These are phyloP conservation scores for Tolypocladium tropicale DNA, from an alignment of 2,329 filamentous ascomycete genomes.

Conservation along the genomic window DNA sequence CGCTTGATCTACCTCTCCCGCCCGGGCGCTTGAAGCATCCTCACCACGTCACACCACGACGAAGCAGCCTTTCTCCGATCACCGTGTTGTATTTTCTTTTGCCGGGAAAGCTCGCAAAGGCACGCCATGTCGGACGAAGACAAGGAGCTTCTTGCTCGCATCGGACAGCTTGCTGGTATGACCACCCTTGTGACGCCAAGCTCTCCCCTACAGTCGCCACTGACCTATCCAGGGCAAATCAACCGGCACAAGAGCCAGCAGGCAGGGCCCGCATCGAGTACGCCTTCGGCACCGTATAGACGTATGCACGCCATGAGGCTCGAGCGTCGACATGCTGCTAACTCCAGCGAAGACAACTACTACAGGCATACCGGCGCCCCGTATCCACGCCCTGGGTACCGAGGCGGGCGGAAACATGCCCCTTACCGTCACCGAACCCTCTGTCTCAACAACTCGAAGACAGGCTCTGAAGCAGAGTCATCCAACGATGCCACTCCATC, in stretches of 20 bases:
- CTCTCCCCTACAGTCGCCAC: conserved; percentile 6
- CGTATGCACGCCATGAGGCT: conserved; percentile 18
- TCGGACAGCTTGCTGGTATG: conserved; percentile 40
- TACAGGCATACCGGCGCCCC: conserved; percentile 21
- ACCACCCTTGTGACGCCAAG: conserved; percentile 2
- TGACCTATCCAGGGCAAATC: conserved; percentile 53
- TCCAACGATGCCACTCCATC: conserved; percentile 22
- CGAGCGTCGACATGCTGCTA: not conserved
- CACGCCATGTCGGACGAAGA: conserved; percentile 36
- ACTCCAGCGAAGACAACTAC: conserved; percentile 15
- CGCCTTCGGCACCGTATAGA: conserved; percentile 19
- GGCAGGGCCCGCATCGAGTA: conserved; percentile 22
- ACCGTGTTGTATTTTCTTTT: not conserved
- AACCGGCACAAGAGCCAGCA: conserved; percentile 66
- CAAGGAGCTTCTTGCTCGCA: conserved; percentile 42
- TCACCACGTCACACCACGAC: not conserved
- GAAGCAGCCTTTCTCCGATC: not conserved
- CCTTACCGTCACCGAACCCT: conserved; percentile 44
- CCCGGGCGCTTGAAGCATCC: not conserved
- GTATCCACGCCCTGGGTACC: conserved; percentile 23
- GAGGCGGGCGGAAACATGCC: conserved; percentile 23
- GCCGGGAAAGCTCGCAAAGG: not conserved
- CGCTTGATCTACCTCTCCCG: not conserved
- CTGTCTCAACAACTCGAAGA: conserved; percentile 43
- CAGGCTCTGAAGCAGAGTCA: conserved; percentile 25